Conservation (phyloP, 2,329 filamentous ascomycete species). For the Diaporthe ilicicola region DNA sequence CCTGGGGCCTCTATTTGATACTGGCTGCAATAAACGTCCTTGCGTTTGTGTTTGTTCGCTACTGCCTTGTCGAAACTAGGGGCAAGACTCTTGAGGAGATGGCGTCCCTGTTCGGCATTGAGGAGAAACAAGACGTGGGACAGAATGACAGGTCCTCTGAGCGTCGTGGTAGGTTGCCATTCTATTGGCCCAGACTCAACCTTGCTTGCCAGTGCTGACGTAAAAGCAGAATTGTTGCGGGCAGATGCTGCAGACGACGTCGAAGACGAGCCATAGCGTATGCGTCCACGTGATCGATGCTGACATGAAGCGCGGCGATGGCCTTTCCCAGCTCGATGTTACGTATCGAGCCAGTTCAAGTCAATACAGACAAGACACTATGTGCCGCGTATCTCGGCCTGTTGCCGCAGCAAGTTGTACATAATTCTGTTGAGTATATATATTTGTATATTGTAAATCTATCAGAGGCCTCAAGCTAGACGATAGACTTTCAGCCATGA, state of each 20-base stretch:
- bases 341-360: too few relatives aligned
- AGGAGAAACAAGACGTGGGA: constrained; percentile 22
- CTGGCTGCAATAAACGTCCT: constrained; percentile 39
- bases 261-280: background rate
- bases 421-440: too few relatives aligned
- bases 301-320: too few relatives aligned
- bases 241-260: constrained; percentile 1
- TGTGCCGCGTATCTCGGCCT: too few relatives aligned
- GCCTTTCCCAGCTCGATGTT: too few relatives aligned
- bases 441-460: too few relatives aligned
- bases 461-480: too few relatives aligned
- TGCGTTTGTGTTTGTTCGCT: constrained; percentile 41
- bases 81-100: constrained; percentile 39
- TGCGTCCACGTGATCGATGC: too few relatives aligned
- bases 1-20: constrained; percentile 40
- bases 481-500: background rate
- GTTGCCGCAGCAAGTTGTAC: too few relatives aligned
- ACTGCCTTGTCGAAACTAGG: constrained; percentile 38
- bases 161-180: constrained; percentile 5
- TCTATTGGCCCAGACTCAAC: background rate
- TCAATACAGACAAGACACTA: too few relatives aligned
- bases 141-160: constrained; percentile 6
- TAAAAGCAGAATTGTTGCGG: background rate
- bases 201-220: background rate
- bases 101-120: constrained; percentile 40